Evolutionary conservation across 805 yeast species (phyloP).

Genomic region (Metahyphopichia silvanorum): DNA sequence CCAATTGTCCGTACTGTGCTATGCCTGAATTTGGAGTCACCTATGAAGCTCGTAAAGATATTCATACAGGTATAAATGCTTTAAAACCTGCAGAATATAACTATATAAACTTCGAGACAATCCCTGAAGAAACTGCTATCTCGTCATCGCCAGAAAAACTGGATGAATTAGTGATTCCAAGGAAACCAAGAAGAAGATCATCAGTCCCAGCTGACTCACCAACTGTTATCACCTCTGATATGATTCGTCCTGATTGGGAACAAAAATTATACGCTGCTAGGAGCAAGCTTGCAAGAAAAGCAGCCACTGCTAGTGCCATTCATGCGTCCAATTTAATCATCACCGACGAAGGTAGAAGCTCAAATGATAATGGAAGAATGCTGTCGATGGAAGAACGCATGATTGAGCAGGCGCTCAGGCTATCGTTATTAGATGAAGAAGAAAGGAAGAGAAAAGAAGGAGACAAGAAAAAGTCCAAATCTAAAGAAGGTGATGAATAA

Average conservation of each 20-base stretch:
- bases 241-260: constrained; percentile 93
- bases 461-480: constrained; percentile 5
- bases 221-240: constrained; percentile 74
- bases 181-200: constrained; percentile 19
- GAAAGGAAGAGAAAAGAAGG: constrained; percentile 36
- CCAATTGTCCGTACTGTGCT: constrained; percentile 93
- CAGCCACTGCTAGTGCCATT: constrained; percentile 92
- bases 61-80: constrained; percentile 58
- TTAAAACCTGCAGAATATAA: constrained; percentile 44
- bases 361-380: constrained; percentile 8
- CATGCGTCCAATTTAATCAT: constrained; percentile 81
- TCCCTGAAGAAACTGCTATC: constrained; percentile 5
- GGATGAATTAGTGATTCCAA: neutral
- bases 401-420: constrained; percentile 80
- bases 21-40: constrained; percentile 81
- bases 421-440: constrained; percentile 70
- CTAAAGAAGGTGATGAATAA: constrained; percentile 1
- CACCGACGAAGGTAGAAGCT: constrained; percentile 13
- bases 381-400: constrained; percentile 56
- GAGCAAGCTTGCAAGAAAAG: constrained; percentile 72
- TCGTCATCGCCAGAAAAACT: constrained; percentile 7
- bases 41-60: constrained; percentile 58
- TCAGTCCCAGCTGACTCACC: constrained; percentile 67
- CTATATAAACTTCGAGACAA: constrained; percentile 8
- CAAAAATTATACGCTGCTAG: constrained; percentile 67